Conservation (phyloP, 1,284 basidiomycete species). For the Moniliophthora roreri region DNA sequence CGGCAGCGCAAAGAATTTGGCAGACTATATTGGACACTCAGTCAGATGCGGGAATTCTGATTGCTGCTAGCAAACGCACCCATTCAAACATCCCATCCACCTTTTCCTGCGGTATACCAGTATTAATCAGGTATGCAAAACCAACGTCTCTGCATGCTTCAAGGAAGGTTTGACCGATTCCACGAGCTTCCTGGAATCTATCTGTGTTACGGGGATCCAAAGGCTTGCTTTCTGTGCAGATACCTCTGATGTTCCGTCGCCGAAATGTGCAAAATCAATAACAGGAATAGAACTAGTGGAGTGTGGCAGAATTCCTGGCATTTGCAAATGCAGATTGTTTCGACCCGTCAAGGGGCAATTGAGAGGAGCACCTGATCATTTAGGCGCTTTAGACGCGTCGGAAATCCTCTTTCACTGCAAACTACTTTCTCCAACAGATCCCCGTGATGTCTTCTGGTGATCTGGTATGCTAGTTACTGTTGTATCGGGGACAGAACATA, state of each 20-base stretch:
- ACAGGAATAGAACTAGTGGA: conserved; percentile 33
- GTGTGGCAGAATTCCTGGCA: no score
- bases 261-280: conserved; percentile 59
- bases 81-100: conserved; percentile 53
- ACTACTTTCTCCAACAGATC: no score
- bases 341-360: no score
- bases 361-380: no score
- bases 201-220: not conserved
- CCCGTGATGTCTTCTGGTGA: no score
- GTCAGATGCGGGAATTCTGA: conserved; percentile 47
- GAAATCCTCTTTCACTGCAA: no score
- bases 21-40: conserved; percentile 45
- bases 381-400: no score
- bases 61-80: conserved; percentile 34
- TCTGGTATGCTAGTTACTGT: no score
- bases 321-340: no score
- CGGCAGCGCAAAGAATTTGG: conserved; percentile 51
- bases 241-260: conserved; percentile 31
- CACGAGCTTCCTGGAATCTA: conserved; percentile 42
- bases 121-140: conserved; percentile 58
- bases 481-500: no score
- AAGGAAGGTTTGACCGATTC: conserved; percentile 55
- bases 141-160: conserved; percentile 44
- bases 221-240: not conserved
- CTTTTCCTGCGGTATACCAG: conserved; percentile 48